These are phyloP conservation scores for Biscogniauxia marginata DNA, from an alignment of 2,329 filamentous ascomycete genomes.

Conservation along the genomic window DNA sequence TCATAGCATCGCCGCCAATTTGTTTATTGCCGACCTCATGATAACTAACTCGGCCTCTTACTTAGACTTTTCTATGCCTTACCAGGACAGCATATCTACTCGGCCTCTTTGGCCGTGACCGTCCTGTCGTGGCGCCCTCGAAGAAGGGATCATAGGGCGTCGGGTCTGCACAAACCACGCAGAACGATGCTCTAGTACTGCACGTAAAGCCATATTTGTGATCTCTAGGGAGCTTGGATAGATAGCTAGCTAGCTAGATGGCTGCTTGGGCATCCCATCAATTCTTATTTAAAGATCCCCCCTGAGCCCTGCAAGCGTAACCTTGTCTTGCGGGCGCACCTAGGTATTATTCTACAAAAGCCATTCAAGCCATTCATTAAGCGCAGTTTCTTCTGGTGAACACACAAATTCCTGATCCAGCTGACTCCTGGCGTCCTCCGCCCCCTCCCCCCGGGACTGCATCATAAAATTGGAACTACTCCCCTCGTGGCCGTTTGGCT, in stretches of 20 bases:
- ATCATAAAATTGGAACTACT: constrained; percentile 15
- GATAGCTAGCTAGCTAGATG: too few relatives aligned
- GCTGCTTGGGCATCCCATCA: too few relatives aligned
- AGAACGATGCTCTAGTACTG: constrained; percentile 1
- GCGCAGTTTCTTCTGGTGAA: neutral
- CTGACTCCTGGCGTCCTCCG: constrained; percentile 11
- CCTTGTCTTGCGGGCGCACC: neutral
- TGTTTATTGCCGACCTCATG: too few relatives aligned
- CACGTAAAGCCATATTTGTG: too few relatives aligned
- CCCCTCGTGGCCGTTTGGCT: constrained; percentile 33
- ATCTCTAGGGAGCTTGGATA: neutral
- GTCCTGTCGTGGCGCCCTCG: neutral
- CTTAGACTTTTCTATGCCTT: constrained; percentile 31
- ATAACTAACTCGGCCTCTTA: too few relatives aligned
- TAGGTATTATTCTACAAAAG: neutral
- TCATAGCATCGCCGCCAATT: too few relatives aligned
- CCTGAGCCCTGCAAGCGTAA: neutral
- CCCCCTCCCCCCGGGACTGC: neutral
- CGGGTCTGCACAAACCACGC: too few relatives aligned
- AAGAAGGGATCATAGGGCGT: constrained; percentile 26
- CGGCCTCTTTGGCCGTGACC: constrained; percentile 31
- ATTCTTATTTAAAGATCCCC: too few relatives aligned
- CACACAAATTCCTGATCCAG: constrained; percentile 1
- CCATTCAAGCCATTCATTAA: neutral
- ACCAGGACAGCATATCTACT: constrained; percentile 32